A percentile compares a stretch with the other conserved stretches of the same genome.
Conservation (phyloP, 1,284 basidiomycete species). For the Butyriboletus appendiculatus region DNA sequence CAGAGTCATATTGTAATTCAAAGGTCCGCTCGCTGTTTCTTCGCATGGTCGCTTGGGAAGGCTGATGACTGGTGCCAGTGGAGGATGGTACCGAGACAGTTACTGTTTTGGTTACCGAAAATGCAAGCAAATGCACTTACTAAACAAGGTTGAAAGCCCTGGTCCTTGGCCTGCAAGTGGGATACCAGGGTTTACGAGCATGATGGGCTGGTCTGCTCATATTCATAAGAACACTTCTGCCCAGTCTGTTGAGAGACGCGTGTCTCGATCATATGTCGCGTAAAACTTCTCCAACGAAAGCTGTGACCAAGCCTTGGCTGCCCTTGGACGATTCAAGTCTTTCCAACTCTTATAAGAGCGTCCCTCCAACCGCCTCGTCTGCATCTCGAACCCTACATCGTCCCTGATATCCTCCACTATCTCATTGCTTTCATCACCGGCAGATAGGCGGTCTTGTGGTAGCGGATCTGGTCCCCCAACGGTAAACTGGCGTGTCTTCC, state of each 20-base stretch:
- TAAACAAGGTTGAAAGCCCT: no score
- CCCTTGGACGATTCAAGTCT: background rate
- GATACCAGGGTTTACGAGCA: background rate
- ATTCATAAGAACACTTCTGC: background rate
- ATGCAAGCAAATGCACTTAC: no score
- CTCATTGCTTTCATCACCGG: background rate
- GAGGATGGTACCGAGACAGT: no score
- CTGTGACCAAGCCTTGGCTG: background rate
- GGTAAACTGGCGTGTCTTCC: constrained; percentile 1
- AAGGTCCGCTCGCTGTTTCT: no score
- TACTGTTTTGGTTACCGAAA: no score
- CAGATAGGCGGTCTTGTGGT: background rate
- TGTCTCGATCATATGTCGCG: background rate
- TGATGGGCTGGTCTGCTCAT: background rate
- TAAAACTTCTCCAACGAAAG: background rate
- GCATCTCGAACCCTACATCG: constrained; percentile 2
- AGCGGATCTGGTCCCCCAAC: background rate
- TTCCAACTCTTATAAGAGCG: constrained; percentile 1
- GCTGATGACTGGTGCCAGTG: no score
- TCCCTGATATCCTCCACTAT: constrained; percentile 1
- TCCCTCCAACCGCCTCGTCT: background rate
- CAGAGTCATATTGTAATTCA: no score
- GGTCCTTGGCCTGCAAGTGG: no score
- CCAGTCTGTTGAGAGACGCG: background rate
- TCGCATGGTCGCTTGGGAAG: no score